These are phyloP conservation scores for Lippia alba DNA, from an alignment of 305 asterid species.

Conservation along the genomic window DNA sequence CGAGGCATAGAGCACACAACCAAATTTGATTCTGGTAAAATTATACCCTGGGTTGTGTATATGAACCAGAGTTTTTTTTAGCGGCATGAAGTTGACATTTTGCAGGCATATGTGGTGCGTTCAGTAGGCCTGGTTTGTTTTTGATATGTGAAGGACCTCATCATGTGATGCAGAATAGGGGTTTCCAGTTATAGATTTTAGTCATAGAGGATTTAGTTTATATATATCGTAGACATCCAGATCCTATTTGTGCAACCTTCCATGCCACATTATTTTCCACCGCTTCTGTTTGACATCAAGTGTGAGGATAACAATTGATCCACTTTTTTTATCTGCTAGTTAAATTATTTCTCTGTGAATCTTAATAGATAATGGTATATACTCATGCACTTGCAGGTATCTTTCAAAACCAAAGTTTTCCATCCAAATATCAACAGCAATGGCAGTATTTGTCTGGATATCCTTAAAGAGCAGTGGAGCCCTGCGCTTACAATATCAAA, in stretches of 20 bases:
- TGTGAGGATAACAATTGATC: neutral
- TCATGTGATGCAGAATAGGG: too few relatives aligned
- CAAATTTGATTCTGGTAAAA: neutral
- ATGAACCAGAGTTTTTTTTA: neutral
- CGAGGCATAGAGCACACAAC: too few relatives aligned
- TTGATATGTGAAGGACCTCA: too few relatives aligned
- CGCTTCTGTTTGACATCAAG: neutral
- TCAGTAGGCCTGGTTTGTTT: too few relatives aligned
- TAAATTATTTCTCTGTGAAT: neutral
- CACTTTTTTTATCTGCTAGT: neutral
- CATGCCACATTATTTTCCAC: neutral
- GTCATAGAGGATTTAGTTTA: neutral
- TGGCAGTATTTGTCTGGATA: slow-evolving; percentile 80
- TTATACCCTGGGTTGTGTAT: neutral
- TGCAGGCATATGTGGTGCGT: too few relatives aligned
- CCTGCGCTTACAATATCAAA: slow-evolving; percentile 80
- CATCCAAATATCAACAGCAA: slow-evolving; percentile 81
- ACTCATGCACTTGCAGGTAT: slow-evolving; percentile 46
- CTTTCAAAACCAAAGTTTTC: slow-evolving; percentile 73
- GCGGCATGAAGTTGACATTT: too few relatives aligned
- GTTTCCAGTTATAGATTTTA: neutral
- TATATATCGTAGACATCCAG: too few relatives aligned
- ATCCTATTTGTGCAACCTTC: neutral
- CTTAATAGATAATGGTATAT: neutral
- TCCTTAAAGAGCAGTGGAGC: slow-evolving; percentile 85